Percentiles rank a stretch among this genome's conserved stretches.
These are phyloP conservation scores for Aspergillus ochraceus DNA, from an alignment of 2,329 filamentous ascomycete genomes.

Conservation along the genomic window DNA sequence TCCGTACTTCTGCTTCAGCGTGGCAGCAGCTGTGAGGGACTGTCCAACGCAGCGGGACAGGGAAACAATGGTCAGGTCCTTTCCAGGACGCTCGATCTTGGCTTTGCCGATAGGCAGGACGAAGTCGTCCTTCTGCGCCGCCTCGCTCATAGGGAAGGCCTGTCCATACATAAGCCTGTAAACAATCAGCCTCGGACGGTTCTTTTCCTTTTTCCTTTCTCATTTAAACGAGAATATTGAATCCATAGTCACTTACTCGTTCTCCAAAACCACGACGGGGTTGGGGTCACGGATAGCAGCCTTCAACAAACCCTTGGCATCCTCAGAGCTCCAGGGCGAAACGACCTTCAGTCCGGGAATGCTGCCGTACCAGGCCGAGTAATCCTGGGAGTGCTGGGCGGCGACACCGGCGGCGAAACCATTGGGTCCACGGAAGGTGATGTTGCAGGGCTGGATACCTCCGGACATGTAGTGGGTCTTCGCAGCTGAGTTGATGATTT, in stretches of 20 bases:
- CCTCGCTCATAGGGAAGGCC: slow-evolving; percentile 95
- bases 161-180: slow-evolving; percentile 81
- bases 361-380: slow-evolving; percentile 97
- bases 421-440: slow-evolving; percentile 99
- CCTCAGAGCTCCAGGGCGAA: slow-evolving; percentile 91
- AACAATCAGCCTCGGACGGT: slow-evolving; percentile 34
- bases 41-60: slow-evolving; percentile 95
- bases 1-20: slow-evolving; percentile 93
- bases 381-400: slow-evolving; percentile 98
- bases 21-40: slow-evolving; percentile 81
- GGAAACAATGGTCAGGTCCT: slow-evolving; percentile 93
- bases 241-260: slow-evolving; percentile 57
- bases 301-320: slow-evolving; percentile 97
- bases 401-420: slow-evolving; percentile 94
- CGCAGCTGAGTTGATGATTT: slow-evolving; percentile 97
- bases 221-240: background rate
- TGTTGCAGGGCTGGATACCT: slow-evolving; percentile 98
- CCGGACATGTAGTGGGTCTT: slow-evolving; percentile 99
- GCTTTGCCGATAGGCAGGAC: slow-evolving; percentile 97
- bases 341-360: slow-evolving; percentile 98
- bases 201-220: background rate
- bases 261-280: slow-evolving; percentile 87
- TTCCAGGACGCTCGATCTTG: slow-evolving; percentile 95
- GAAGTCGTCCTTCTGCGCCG: slow-evolving; percentile 93
- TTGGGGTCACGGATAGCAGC: slow-evolving; percentile 98